Percentiles rank a stretch among this genome's conserved stretches.
These are phyloP conservation scores for Mycena metata DNA, from an alignment of 768 basidiomycete genomes.

Conservation along the genomic window DNA sequence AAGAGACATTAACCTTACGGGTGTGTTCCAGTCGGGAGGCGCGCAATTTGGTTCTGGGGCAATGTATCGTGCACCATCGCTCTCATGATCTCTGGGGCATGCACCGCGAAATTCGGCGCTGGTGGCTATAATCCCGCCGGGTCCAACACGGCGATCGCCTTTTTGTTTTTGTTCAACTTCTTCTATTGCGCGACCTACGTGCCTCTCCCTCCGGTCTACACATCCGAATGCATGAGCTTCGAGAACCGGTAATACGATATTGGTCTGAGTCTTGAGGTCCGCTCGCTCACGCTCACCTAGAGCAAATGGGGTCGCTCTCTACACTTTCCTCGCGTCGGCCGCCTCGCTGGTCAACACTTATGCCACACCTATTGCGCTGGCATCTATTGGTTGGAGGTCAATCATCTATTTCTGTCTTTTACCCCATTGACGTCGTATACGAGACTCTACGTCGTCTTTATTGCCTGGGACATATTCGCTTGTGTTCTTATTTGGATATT, in stretches of 20 bases:
- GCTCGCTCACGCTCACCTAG: conserved; percentile 40
- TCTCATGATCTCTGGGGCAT: conserved; percentile 57
- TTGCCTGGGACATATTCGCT: conserved; percentile 43
- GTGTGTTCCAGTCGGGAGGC: conserved; percentile 52
- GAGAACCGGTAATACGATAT: conserved; percentile 57
- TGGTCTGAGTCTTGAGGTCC: background rate
- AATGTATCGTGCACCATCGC: conserved; percentile 54
- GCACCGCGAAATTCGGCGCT: conserved; percentile 57
- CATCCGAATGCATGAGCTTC: conserved; percentile 67
- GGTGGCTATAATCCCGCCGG: conserved; percentile 53
- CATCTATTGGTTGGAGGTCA: conserved; percentile 51
- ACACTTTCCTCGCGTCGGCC: conserved; percentile 58
- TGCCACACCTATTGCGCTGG: conserved; percentile 60
- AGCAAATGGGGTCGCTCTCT: conserved; percentile 74
- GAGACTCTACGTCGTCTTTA: conserved; percentile 40
- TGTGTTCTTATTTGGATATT: conserved; percentile 40
- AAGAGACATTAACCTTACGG: background rate
- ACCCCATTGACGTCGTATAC: conserved; percentile 28
- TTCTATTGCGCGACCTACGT: conserved; percentile 69
- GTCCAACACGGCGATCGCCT: conserved; percentile 60
- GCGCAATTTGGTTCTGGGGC: conserved; percentile 64
- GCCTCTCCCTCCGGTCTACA: conserved; percentile 70
- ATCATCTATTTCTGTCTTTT: background rate
- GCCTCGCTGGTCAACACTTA: conserved; percentile 66
- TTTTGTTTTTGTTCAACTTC: conserved; percentile 67